Evolutionary conservation across 2,329 filamentous ascomycete species (phyloP).

Genomic region (Colletotrichum sp.): DNA sequence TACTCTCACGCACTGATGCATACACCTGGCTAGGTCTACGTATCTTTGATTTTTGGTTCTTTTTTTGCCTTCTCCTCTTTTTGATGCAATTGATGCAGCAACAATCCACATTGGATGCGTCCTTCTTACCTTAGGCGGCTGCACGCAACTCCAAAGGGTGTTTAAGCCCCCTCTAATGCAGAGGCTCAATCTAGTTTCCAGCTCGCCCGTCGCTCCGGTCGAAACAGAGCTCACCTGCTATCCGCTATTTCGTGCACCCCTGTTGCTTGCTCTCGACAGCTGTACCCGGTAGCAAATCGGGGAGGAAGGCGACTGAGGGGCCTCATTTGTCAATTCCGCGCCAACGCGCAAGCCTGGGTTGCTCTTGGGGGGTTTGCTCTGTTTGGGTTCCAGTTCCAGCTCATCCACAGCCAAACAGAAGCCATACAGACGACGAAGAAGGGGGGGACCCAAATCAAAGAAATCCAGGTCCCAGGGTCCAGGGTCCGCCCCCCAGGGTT

Average conservation of each 20-base stretch:
- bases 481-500: background rate
- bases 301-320: slow-evolving; percentile 6
- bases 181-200: background rate
- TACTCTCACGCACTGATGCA: background rate
- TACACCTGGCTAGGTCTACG: background rate
- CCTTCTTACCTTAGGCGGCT: background rate
- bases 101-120: background rate
- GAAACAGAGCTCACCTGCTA: background rate
- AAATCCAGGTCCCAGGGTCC: slow-evolving; percentile 11
- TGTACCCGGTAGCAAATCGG: slow-evolving; percentile 14
- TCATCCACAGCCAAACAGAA: background rate
- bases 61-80: background rate
- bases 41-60: background rate
- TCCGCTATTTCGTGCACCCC: background rate
- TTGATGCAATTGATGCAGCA: slow-evolving; percentile 11
- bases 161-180: background rate
- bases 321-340: background rate
- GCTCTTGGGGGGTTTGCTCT: background rate
- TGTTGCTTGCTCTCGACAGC: background rate
- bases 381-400: background rate
- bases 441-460: background rate
- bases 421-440: background rate
- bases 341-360: background rate
- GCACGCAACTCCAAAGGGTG: background rate
- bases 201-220: background rate